A percentile compares a stretch with the other conserved stretches of the same genome.
These are phyloP conservation scores for Aspergillus bertholletiae DNA, from an alignment of 495 filamentous ascomycete genomes.

Conservation along the genomic window DNA sequence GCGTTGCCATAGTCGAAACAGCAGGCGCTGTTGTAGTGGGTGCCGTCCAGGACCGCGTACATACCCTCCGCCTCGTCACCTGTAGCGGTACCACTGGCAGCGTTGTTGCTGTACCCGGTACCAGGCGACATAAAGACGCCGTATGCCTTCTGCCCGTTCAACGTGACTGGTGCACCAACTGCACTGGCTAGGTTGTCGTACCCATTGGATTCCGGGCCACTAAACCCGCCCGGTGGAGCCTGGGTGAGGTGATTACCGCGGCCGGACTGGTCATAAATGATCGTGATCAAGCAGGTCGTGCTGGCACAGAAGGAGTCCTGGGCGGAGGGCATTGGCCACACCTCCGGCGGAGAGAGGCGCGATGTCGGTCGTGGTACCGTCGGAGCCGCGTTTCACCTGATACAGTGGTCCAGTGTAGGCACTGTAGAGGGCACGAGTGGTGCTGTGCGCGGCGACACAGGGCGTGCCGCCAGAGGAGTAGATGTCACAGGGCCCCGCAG, in stretches of 20 bases:
- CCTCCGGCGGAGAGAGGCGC: slow-evolving; percentile 47
- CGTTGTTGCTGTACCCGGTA: slow-evolving; percentile 54
- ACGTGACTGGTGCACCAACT: slow-evolving; percentile 52
- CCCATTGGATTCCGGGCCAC: slow-evolving; percentile 48
- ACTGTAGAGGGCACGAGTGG: slow-evolving; percentile 55
- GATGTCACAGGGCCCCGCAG: slow-evolving; percentile 54
- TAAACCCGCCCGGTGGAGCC: slow-evolving; percentile 50
- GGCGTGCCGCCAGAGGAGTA: slow-evolving; percentile 50
- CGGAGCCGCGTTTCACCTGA: slow-evolving; percentile 51
- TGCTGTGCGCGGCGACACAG: slow-evolving; percentile 57
- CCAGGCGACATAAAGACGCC: slow-evolving; percentile 55
- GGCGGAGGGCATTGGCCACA: slow-evolving; percentile 51
- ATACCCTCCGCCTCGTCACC: slow-evolving; percentile 53
- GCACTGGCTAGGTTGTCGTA: slow-evolving; percentile 55
- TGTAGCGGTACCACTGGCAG: slow-evolving; percentile 44
- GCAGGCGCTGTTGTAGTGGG: slow-evolving; percentile 54
- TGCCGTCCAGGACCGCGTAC: slow-evolving; percentile 58
- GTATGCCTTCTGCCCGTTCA: slow-evolving; percentile 57
- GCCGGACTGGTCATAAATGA: slow-evolving; percentile 60
- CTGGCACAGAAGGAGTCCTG: slow-evolving; percentile 55
- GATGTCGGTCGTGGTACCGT: slow-evolving; percentile 43
- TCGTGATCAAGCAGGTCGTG: slow-evolving; percentile 56
- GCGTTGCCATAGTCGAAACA: slow-evolving; percentile 64
- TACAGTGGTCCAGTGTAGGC: slow-evolving; percentile 50
- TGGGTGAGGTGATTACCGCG: slow-evolving; percentile 55